Conservation (phyloP, 1,139 yeast species). For the Kluyveromyces sp. region DNA sequence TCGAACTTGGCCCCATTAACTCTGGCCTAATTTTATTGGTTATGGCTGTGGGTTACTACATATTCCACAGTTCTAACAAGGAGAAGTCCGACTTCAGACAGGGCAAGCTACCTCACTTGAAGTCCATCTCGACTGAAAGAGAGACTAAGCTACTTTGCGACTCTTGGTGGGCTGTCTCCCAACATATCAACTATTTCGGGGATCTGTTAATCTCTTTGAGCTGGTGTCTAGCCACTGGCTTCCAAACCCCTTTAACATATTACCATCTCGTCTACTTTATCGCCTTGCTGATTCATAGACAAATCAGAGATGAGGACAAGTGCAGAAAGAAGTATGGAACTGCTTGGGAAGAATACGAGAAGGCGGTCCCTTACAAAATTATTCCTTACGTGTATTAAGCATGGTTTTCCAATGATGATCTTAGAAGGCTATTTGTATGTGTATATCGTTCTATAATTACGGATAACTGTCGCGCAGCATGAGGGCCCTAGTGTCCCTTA, state of each 20-base stretch:
- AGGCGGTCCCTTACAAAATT: slow-evolving; percentile 77
- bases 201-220: slow-evolving; percentile 91
- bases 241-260: slow-evolving; percentile 74
- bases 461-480: no score
- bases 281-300: slow-evolving; percentile 76
- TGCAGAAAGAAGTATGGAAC: slow-evolving; percentile 81
- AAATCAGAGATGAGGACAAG: slow-evolving; percentile 83
- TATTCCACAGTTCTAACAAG: slow-evolving; percentile 76
- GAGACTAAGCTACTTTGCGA: slow-evolving; percentile 78
- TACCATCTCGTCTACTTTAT: slow-evolving; percentile 84
- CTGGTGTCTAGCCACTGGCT: slow-evolving; percentile 91
- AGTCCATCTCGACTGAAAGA: slow-evolving; percentile 62
- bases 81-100: slow-evolving; percentile 80
- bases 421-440: no score
- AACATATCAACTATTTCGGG: slow-evolving; percentile 91
- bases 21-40: slow-evolving; percentile 36
- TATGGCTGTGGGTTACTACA: slow-evolving; percentile 62
- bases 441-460: no score
- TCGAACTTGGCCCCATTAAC: slow-evolving; percentile 45
- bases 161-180: slow-evolving; percentile 95
- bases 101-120: slow-evolving; percentile 61
- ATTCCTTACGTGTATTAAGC: slow-evolving; percentile 74
- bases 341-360: slow-evolving; percentile 78
- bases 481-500: no score
- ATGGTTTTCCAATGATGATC: neutral